Evolutionary conservation across 495 filamentous ascomycete species (phyloP), one percentile per base, ranked within the genome.

Genomic region (Aspergillus cristatus): DNA sequence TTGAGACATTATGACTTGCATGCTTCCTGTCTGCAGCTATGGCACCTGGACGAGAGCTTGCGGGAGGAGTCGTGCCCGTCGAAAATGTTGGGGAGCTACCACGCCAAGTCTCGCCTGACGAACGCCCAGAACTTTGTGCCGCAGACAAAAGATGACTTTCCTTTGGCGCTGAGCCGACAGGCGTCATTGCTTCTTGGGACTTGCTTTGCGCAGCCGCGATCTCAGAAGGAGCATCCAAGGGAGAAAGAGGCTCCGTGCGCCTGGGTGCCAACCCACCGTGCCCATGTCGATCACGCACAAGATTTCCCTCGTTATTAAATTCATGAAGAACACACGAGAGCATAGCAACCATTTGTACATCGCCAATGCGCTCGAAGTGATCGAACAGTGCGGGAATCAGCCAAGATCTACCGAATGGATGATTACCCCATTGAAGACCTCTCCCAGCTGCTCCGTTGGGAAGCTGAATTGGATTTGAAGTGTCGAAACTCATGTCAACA

Each of bases 271-370:
- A 34, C 48, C 48, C 43, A 14, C 42, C 39, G 14, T 43, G 37
- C 4, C 43, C 40, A 28, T 28, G 25, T 22, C 42, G 35, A 26
- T 37, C 35, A 17, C 33, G 32, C 14, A 28, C 17, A 5, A 47
- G 38, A 6, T 30, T 35, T 8, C 38, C 46, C 26, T 58, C 60
- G 6, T 44, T 40, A 36, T 56, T 61, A 10, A 77, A 70, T 40
- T 93, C 84, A 34, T 77, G 77, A 38, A 96, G 81, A 31, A 94
- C 78, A 53, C 88, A 94, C 1, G 88, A 82, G 10, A 96, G 72
- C 89, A 95, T 94, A 24, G 87, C 90, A 13, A 95, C 68, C 89
- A 94, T 95, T 55, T 96, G 89, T 2, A 90, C 63, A 53, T 96
- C 87, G 2, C 78, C 86, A 18, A 79, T 65, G 26, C 65, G 71